Base-by-base conservation (phyloP, 192 early-diverging fungal species). In the Chytriomyces sp. region DNA sequence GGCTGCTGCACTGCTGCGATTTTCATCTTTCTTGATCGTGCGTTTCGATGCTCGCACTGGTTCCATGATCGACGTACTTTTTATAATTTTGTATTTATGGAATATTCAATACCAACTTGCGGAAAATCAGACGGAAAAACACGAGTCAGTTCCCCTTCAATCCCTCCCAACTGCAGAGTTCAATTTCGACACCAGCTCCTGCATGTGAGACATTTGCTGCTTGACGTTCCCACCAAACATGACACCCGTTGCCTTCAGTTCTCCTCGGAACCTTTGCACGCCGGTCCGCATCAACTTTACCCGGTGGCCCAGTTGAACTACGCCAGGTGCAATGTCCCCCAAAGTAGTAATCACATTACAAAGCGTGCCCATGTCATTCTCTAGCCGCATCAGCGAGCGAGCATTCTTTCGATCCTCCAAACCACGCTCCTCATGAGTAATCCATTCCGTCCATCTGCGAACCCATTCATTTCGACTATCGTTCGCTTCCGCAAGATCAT, bases 251-350 rank as follows among this genome's bases (percentile, higher is more conserved):
- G 62, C 46, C 46, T 75, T 75, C 73, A 75, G 50, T 5, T 75
- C 73, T 13, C 45, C 26, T 2, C 73, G 43, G 18, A 75, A 75
- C 23, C 63, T 18, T 43, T 75, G 73, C 28, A 75, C 73, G 3
- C 62, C 63, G 10, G 1, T 57, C 4, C 73, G 61, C 61, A 75
- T 75, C 61, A 65, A 13, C 35, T 75, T 75, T 47, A 75, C 73
- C 8, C 61, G 60, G 16, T 63, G n/a, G 23, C 62, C 45, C 7
- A 75, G 47, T n/a, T 66, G 20, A 63, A 75, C 48, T 3, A 75
- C 47, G 7, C 64, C 73, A 1, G 73, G 73, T n/a, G 73, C 73
- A 26, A 75, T 66, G 3, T 75, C 62, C 13, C 65, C 11, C 61
- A 75, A 43, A 13, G 20, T 45, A 9, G 60, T 4, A 60, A 75